Evolutionary conservation across 1,139 yeast species (phyloP), one percentile per base, ranked within the genome.

Genomic region (Fermentozyma sake): DNA sequence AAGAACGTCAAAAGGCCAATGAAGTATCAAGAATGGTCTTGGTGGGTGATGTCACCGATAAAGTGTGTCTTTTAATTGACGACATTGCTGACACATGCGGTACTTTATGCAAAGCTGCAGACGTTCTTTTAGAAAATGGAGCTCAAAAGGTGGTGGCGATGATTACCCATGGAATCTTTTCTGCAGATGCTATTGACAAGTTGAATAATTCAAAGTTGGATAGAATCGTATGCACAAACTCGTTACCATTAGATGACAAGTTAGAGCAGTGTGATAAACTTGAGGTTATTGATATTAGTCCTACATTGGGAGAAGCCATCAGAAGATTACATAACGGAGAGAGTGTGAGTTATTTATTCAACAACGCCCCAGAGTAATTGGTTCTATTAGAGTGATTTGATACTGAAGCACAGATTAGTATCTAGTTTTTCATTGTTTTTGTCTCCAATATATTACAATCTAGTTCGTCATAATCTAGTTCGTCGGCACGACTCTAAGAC

Each of bases 321-420:
- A 74, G 93, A 60, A 73, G 94, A 57, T 66, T 81, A 42, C 94
- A 82, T 48, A 80, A 91, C 52, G 98, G 98, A 52, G 98, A 91
- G 63, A 81, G 94, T 62, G 87, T 87, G 31, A 83, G 95, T 19
- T 89, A 85, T 61, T 68, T 89, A 46, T 91, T 91, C 60, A 78
- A 84, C 40, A 76, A 85, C 55, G 86, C 54, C 12, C 63, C 65
- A 7, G 50, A 44, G 23, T 50, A 35, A 35, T 13, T 18, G 7
- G 16, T 12, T 10, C n/a, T n/a, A n/a, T n/a, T n/a, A n/a, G n/a
- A n/a, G n/a, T n/a, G n/a, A n/a, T n/a, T n/a, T n/a, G n/a, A n/a
- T n/a, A n/a, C n/a, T n/a, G n/a, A n/a, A n/a, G n/a, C n/a, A n/a
- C n/a, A n/a, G n/a, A n/a, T n/a, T n/a, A n/a, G n/a, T n/a, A n/a